phyloP scores from a whole-genome alignment of 495 filamentous ascomycete genomes.

The Aspergillus avenaceus region DNA sequence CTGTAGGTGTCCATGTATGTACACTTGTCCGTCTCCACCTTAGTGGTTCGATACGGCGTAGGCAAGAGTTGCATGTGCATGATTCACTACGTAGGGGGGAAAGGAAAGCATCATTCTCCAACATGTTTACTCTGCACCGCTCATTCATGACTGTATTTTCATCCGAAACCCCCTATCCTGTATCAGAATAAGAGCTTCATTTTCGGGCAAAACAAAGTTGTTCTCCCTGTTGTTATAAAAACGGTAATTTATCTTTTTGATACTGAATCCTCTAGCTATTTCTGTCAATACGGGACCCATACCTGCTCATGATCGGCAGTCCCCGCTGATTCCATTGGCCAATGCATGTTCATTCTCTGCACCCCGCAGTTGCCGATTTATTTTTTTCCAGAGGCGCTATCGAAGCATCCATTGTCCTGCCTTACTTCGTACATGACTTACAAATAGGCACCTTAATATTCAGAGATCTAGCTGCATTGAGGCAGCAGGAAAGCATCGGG shows the following conservation, averaged over 20 bases:
- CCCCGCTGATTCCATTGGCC: conserved; percentile 3
- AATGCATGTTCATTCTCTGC: conserved; percentile 9
- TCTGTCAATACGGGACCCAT: not conserved
- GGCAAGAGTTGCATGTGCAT: too few species aligned
- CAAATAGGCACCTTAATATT: too few species aligned
- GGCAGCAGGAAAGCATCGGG: too few species aligned
- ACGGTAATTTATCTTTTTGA: not conserved
- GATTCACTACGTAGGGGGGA: not conserved
- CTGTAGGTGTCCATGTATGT: not conserved
- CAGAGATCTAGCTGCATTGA: too few species aligned
- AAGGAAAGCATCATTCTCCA: not conserved
- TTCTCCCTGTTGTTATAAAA: not conserved
- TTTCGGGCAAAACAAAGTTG: too few species aligned
- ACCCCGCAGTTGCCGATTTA: conserved; percentile 8
- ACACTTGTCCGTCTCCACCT: not conserved
- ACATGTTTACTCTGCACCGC: not conserved
- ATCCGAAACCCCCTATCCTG: not conserved
- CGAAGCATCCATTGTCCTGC: not conserved
- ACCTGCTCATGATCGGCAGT: conserved; percentile 6
- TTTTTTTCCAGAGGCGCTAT: not conserved
- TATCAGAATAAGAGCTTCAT: too few species aligned
- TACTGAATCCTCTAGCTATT: not conserved
- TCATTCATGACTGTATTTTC: too few species aligned
- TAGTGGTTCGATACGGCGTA: not conserved
- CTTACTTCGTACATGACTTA: too few species aligned